A percentile compares a stretch with the other conserved stretches of the same genome.
Evolutionary conservation across 306 rosid species (phyloP).

Genomic region (Cucumis hystrix): DNA sequence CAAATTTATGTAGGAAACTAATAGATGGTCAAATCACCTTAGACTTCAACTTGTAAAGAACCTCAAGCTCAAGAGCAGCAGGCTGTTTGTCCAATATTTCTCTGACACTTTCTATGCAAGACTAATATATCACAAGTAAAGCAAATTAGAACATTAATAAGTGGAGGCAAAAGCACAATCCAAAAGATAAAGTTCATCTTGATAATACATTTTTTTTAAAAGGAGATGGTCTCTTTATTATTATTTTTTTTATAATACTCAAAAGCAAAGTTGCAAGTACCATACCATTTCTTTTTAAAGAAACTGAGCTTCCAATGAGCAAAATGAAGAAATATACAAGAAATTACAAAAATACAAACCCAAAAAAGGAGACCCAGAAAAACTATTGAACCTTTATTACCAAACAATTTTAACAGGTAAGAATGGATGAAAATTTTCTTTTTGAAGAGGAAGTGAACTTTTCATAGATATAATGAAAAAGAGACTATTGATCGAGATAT

Average conservation of each 20-base stretch:
- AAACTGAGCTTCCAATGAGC: neutral
- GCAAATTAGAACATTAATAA: neutral
- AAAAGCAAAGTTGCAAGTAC: neutral
- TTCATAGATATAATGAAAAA: too few species aligned
- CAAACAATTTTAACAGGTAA: neutral
- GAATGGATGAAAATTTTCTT: too few species aligned
- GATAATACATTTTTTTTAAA: too few species aligned
- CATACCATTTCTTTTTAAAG: too few species aligned
- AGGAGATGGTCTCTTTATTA: too few species aligned
- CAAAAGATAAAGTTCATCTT: neutral
- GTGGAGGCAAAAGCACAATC: neutral
- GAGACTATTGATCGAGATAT: too few species aligned
- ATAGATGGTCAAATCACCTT: slow-evolving; percentile 41
- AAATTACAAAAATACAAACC: neutral
- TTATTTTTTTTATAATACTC: neutral
- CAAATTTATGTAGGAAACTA: neutral
- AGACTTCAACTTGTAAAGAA: slow-evolving; percentile 46
- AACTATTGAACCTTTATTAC: neutral
- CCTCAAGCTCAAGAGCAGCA: slow-evolving; percentile 38
- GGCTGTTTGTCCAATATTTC: slow-evolving; percentile 35
- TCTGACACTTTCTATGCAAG: slow-evolving; percentile 46
- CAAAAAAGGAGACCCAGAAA: neutral
- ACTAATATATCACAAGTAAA: slow-evolving; percentile 18
- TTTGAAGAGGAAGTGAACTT: too few species aligned
- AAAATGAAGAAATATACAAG: neutral